Conservation (phyloP, 2,329 filamentous ascomycete species). For the Pseudogymnoascus sp. region DNA sequence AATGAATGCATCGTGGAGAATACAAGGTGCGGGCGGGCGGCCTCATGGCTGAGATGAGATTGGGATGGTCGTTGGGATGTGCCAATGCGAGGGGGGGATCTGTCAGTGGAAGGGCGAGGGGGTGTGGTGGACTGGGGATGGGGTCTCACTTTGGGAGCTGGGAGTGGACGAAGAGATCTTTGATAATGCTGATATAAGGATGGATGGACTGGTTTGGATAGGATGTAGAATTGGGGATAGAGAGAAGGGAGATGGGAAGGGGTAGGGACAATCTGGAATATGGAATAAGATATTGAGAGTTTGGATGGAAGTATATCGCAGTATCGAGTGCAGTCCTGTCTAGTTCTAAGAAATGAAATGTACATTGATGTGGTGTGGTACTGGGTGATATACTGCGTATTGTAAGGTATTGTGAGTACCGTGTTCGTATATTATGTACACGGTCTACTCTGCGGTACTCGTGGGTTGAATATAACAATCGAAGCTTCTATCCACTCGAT, state of each 20-base stretch:
- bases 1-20: conserved; percentile 5
- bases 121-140: no score
- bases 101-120: not conserved
- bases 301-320: not conserved
- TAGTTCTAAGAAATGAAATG: not conserved
- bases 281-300: not conserved
- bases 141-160: no score
- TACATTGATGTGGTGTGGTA: not conserved
- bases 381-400: not conserved
- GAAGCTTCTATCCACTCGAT: conserved; percentile 2
- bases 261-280: conserved; percentile 4
- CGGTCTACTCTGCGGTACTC: not conserved
- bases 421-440: not conserved
- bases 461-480: not conserved
- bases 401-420: no score
- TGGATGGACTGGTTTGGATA: no score
- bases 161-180: no score
- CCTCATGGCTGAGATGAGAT: not conserved
- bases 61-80: not conserved
- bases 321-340: not conserved
- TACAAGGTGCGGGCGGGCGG: not conserved
- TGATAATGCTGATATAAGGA: no score
- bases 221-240: not conserved
- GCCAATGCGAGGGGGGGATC: not conserved
- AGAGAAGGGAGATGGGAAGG: not conserved